These are phyloP conservation scores for Plasmodium yoelii DNA, from an alignment of 169 alveolate species.

Conservation along the genomic window DNA sequence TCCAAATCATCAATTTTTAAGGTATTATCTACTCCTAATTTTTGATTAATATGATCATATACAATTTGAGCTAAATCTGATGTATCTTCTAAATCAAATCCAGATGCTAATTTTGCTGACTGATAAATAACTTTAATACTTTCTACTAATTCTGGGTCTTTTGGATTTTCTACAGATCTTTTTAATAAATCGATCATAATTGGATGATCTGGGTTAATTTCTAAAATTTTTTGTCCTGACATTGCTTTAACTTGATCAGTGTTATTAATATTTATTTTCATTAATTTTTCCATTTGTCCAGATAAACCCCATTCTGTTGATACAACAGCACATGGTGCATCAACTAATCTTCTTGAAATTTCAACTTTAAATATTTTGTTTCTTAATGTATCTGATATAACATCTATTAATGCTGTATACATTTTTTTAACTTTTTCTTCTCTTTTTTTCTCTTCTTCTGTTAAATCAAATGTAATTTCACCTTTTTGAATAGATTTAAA, in stretches of 20 bases:
- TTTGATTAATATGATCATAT: slow-evolving; percentile 74
- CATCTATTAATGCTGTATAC: slow-evolving; percentile 86
- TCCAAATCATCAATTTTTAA: slow-evolving; percentile 75
- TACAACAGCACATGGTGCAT: slow-evolving; percentile 91
- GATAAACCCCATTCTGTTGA: slow-evolving; percentile 93
- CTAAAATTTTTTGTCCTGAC: slow-evolving; percentile 91
- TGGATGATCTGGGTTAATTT: slow-evolving; percentile 97
- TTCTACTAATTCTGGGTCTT: slow-evolving; percentile 70
- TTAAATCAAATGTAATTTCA: slow-evolving; percentile 85
- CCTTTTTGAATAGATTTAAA: slow-evolving; percentile 90
- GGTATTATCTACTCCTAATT: slow-evolving; percentile 70
- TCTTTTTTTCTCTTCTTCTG: slow-evolving; percentile 83
- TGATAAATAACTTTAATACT: slow-evolving; percentile 81
- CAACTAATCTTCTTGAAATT: slow-evolving; percentile 88
- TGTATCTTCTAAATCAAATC: slow-evolving; percentile 85
- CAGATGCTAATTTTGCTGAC: slow-evolving; percentile 88
- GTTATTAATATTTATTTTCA: slow-evolving; percentile 89
- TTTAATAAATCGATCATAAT: slow-evolving; percentile 88
- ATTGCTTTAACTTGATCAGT: slow-evolving; percentile 80
- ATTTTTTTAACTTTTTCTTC: slow-evolving; percentile 83
- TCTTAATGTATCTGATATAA: slow-evolving; percentile 83
- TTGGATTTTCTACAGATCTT: slow-evolving; percentile 74
- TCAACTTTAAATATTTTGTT: slow-evolving; percentile 86
- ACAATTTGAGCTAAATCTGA: slow-evolving; percentile 76
- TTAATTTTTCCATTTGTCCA: slow-evolving; percentile 93